Percentiles rank a stretch among this genome's conserved stretches.
phyloP scores from a whole-genome alignment of 164 flowering plant species.

The Kingdonia uniflora region DNA sequence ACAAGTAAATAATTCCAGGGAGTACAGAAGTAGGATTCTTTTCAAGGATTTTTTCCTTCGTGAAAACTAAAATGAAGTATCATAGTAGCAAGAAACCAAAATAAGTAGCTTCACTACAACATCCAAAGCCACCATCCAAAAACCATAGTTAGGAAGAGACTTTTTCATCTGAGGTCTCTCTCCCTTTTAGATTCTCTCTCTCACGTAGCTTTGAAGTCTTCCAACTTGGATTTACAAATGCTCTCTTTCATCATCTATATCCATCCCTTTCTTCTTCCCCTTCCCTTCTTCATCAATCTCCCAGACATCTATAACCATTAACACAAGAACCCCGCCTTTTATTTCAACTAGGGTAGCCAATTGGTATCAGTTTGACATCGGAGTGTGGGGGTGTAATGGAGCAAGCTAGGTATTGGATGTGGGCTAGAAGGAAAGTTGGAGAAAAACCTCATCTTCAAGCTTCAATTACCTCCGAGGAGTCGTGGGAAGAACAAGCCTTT shows the following conservation, averaged over 20 bases:
- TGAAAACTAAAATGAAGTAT: not conserved
- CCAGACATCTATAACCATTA: not conserved
- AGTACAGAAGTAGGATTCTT: too few relatives aligned
- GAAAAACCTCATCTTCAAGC: slow-evolving; percentile 17
- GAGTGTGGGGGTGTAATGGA: slow-evolving; percentile 25
- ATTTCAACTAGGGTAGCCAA: not conserved
- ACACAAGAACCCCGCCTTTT: not conserved
- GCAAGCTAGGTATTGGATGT: slow-evolving; percentile 46
- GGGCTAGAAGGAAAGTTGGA: slow-evolving; percentile 35
- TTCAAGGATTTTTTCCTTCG: too few relatives aligned
- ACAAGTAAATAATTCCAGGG: too few relatives aligned
- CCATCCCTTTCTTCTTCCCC: not conserved
- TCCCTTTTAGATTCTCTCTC: slow-evolving; percentile 13
- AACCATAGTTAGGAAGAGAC: slow-evolving; percentile 9
- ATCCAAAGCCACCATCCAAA: slow-evolving; percentile 8
- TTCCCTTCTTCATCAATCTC: not conserved
- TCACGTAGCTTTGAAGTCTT: slow-evolving; percentile 14
- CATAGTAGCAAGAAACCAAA: slow-evolving; percentile 6
- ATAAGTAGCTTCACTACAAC: slow-evolving; percentile 5
- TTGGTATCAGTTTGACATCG: not conserved
- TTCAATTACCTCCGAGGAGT: slow-evolving; percentile 22
- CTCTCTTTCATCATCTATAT: slow-evolving; percentile 2
- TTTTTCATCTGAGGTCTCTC: slow-evolving; percentile 11
- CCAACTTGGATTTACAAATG: slow-evolving; percentile 8
- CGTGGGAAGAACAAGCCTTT: slow-evolving; percentile 95